phyloP scores from a whole-genome alignment of 2,329 filamentous ascomycete species.

The Eutypa lata region DNA sequence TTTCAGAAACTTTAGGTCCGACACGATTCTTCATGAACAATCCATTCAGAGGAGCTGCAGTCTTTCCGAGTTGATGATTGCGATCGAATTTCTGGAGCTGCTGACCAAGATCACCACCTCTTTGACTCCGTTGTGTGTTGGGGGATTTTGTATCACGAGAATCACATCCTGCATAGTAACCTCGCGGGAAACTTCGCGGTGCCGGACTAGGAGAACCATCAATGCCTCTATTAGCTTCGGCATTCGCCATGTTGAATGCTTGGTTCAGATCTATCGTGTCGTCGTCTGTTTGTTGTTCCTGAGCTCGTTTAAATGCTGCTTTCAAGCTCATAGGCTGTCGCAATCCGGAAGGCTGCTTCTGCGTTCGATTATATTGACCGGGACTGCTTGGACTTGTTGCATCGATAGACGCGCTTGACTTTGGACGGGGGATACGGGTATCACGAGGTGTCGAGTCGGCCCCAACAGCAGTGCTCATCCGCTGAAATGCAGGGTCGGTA shows the following conservation, averaged over 20 bases:
- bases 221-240: constrained; percentile 21
- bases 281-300: constrained; percentile 20
- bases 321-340: constrained; percentile 24
- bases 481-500: constrained; percentile 6
- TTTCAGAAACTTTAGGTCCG: constrained; percentile 34
- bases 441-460: constrained; percentile 17
- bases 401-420: constrained; percentile 5
- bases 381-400: constrained; percentile 2
- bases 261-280: constrained; percentile 19
- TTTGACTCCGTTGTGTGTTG: constrained; percentile 20
- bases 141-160: constrained; percentile 10
- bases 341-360: constrained; percentile 16
- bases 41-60: constrained; percentile 23
- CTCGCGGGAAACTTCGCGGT: constrained; percentile 13
- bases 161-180: constrained; percentile 14
- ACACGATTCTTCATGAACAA: constrained; percentile 34
- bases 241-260: constrained; percentile 26
- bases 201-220: constrained; percentile 30
- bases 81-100: constrained; percentile 28
- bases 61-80: constrained; percentile 23
- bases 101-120: constrained; percentile 26
- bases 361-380: constrained; percentile 3
- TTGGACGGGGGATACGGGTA: constrained; percentile 25
- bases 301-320: constrained; percentile 24
- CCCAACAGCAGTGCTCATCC: constrained; percentile 6